Evolutionary conservation across 2,329 filamentous ascomycete genomes (phyloP), one percentile per base, ranked within the genome.

Genomic region (Aspergillus piperis): DNA sequence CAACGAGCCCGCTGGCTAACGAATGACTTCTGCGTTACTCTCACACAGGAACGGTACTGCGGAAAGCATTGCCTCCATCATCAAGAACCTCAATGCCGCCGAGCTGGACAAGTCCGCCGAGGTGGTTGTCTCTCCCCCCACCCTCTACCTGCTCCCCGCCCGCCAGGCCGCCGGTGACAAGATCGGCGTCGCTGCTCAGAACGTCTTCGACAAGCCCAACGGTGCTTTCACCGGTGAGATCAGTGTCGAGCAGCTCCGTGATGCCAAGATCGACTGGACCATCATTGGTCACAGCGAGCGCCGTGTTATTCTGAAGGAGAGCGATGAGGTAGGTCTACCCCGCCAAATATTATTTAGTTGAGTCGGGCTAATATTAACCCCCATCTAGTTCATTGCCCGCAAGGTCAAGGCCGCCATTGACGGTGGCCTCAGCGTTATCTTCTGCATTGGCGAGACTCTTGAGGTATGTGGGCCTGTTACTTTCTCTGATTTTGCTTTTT

Each of bases 221-320:
- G 95, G 95, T 71, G 95, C 95, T 71, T 98, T 90, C 85, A 99
- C 95, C 38, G 95, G 95, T 74, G 95, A 99, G 83, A 95, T 97
- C 82, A 93, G 90, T 67, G 93, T 93, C 66, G 83, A 88, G 64
- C 95, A 98, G 83, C 88, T 99, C 73, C 89, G 90, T 81, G 95
- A 98, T 80, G 88, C 84, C 81, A 87, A 87, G 75, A 90, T 98
- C 80, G 87, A 87, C 75, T 99, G 95, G 95, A 85, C 89, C 64
- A 89, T 99, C 73, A 84, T 96, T 63, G 95, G 95, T 69, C 95
- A 99, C 87, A 95, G 90, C 64, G 95, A 99, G 86, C 90, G 95
- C 71, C 90, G 95, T 71, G 91, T 92, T 57, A 88, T 98, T 77
- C 84, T 98, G 65, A 86, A 88, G 78, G 95, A 99, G 85, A 85